A percentile compares a stretch with the other conserved stretches of the same genome.
Conservation (phyloP, 169 alveolate species). For the Cryptosporidium bovis region DNA sequence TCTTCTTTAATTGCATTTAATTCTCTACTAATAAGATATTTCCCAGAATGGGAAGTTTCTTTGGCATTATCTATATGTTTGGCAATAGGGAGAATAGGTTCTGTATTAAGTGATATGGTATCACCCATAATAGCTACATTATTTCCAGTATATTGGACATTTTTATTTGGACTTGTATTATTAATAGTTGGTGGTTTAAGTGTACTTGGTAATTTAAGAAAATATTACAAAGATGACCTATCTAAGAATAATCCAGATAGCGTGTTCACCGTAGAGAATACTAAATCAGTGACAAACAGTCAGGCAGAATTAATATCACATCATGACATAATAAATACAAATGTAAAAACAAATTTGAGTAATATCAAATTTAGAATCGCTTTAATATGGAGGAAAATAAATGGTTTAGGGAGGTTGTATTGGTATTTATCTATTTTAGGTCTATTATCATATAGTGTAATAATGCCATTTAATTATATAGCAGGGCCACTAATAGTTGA, state of each 20-base stretch:
- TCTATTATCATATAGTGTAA: conserved; percentile 56
- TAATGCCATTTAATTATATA: conserved; percentile 70
- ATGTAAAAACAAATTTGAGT: conserved; percentile 1
- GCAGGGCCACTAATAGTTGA: conserved; percentile 74
- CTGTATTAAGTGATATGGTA: conserved; percentile 70
- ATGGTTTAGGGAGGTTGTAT: conserved; percentile 54
- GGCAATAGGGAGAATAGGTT: conserved; percentile 73
- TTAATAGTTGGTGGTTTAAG: conserved; percentile 57
- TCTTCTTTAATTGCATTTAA: conserved; percentile 64
- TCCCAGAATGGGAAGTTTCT: conserved; percentile 72
- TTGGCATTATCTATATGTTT: conserved; percentile 63
- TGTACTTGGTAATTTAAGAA: conserved; percentile 39
- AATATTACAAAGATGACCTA: conserved; percentile 43
- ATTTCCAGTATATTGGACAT: conserved; percentile 73
- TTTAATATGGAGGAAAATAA: conserved; percentile 41
- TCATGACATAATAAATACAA: background rate
- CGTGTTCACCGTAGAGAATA: conserved; percentile 2
- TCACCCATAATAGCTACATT: conserved; percentile 69
- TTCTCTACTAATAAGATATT: conserved; percentile 54
- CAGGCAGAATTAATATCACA: conserved; percentile 39
- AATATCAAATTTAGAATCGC: conserved; percentile 34
- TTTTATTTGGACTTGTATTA: conserved; percentile 29
- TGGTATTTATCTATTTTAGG: conserved; percentile 67
- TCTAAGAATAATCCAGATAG: background rate
- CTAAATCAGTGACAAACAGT: background rate